Evolutionary conservation across 2,329 filamentous ascomycete genomes (phyloP), one percentile per base, ranked within the genome.

Genomic region (Epichloe hybrida): DNA sequence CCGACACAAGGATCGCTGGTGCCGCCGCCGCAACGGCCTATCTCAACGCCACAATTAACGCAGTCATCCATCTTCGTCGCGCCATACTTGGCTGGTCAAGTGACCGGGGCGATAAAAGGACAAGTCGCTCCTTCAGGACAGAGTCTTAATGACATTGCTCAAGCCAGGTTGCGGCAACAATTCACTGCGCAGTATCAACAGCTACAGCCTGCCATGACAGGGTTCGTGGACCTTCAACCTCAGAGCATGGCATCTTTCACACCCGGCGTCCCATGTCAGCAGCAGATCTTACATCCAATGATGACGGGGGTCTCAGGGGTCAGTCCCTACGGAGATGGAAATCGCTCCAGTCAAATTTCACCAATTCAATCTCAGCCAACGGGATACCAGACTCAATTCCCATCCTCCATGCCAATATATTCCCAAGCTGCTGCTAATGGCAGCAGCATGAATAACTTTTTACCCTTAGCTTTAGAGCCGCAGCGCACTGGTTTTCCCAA

Each of bases 11-110:
- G 78, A 39, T 79, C 80, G 17, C 72, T 95, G 38, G 79, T 90
- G 7, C 88, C 80, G 35, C 40, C 49, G 17, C 88, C 89, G 11
- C 79, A 82, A 49, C 79, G 93, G 54, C 85, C 93, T 7, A 75
- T 93, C 12, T 96, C 91, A 40, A 91, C 93, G 39, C 91, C 93
- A 27, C 86, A 88, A 64, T 86, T 88, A 49, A 84, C 80, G 47
- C 84, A 85, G 62, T 81, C 81, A 44, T 89, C 77, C 65, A 76
- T 74, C 4, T 93, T 94, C 64, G 77, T 78, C 7, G 79, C 84
- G 17, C 81, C 87, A 47, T 82, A 87, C 15, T 69, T 96, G 57
- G 84, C 90, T 63, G 82, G 88, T 49, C 91, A 96, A 63, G 79
- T 90, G 66, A 96, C 93, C 5, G 89, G 91, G 7, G 74, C 61